Conservation (phyloP, 2,329 filamentous ascomycete genomes). For the Apiospora kogelbergensis region DNA sequence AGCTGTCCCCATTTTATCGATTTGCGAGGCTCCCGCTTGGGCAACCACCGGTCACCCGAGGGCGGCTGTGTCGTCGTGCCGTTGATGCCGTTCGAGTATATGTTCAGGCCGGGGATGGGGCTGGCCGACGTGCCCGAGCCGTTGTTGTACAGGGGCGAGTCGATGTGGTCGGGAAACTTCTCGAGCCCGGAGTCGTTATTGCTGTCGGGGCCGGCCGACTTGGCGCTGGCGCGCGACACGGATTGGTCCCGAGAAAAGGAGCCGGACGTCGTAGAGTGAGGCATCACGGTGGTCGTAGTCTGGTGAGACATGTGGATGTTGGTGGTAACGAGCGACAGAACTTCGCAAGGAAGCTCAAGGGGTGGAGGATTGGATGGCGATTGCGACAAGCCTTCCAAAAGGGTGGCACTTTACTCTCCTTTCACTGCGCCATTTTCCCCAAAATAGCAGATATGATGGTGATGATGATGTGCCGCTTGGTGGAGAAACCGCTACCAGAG, state of each 20-base stretch:
- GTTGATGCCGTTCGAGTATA: constrained; percentile 32
- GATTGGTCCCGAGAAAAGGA: constrained; percentile 32
- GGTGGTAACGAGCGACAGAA: constrained; percentile 2
- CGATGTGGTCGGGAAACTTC: constrained; percentile 36
- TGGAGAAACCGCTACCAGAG: background rate
- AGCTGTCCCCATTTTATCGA: constrained; percentile 29
- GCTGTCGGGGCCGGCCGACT: constrained; percentile 23
- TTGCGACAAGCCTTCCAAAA: constrained; percentile 7
- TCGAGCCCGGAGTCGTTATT: constrained; percentile 30
- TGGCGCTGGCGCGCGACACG: constrained; percentile 22
- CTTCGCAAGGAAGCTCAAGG: background rate
- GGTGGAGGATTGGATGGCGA: background rate
- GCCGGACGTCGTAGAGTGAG: constrained; percentile 32
- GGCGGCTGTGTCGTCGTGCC: constrained; percentile 26
- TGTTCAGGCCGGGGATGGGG: constrained; percentile 22
- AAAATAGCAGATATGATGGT: background rate
- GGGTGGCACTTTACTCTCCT: background rate
- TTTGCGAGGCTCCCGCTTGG: constrained; percentile 27
- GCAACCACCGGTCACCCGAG: constrained; percentile 31
- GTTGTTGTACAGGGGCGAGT: constrained; percentile 31
- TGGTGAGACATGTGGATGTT: background rate
- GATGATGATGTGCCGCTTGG: background rate
- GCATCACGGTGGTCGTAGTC: constrained; percentile 23
- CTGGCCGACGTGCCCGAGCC: constrained; percentile 24
- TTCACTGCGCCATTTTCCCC: constrained; percentile 3